phyloP scores from a whole-genome alignment of 2,329 filamentous ascomycete species.

The Didymella keratinophila region DNA sequence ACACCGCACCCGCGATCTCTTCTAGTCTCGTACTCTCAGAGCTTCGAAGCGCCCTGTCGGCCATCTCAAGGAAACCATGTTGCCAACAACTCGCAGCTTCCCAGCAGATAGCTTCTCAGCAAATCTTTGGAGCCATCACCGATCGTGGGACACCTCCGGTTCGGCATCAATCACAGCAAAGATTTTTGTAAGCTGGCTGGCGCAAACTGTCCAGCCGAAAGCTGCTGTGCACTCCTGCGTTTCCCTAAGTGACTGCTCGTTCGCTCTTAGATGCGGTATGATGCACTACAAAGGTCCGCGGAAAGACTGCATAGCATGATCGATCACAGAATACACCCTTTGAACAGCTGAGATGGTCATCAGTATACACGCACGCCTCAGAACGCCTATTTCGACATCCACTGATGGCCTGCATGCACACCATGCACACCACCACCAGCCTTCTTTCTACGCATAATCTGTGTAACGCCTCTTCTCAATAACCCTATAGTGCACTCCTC shows the following conservation, averaged over 20 bases:
- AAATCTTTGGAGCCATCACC: too few species aligned
- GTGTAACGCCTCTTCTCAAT: neutral
- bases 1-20: neutral
- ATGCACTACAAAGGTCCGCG: neutral
- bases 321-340: neutral
- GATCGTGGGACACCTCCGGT: too few species aligned
- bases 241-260: neutral
- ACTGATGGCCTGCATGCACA: neutral
- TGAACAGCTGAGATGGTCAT: neutral
- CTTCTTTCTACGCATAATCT: too few species aligned
- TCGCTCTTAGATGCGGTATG: neutral
- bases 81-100: too few species aligned
- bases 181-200: neutral
- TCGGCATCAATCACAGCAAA: neutral
- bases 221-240: neutral
- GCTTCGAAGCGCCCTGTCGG: too few species aligned
- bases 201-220: neutral
- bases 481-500: slow-evolving; percentile 55
- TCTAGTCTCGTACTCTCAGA: neutral
- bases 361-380: neutral
- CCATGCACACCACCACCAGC: too few species aligned
- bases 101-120: too few species aligned
- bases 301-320: neutral
- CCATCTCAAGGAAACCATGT: too few species aligned
- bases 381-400: neutral